Evolutionary conservation across 1,284 basidiomycete species (phyloP).

Genomic region (Fomitiporia mediterranea): DNA sequence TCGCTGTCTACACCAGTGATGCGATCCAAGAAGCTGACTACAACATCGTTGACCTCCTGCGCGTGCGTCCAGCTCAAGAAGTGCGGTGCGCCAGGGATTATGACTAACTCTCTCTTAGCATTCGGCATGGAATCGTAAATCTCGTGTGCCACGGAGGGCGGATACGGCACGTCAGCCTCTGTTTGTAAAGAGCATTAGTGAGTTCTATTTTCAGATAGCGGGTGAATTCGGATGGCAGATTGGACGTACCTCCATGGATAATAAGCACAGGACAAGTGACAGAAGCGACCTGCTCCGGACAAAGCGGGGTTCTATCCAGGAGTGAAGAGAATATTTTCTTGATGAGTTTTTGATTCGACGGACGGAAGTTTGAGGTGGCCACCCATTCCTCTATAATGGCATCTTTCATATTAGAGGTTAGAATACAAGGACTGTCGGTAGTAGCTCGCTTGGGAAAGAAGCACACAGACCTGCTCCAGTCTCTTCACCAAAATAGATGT

Average conservation of each 20-base stretch:
- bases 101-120: conserved; percentile 21
- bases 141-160: conserved; percentile 13
- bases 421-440: too few species aligned
- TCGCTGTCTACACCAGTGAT: conserved; percentile 20
- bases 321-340: conserved; percentile 22
- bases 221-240: too few species aligned
- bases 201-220: too few species aligned
- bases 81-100: conserved; percentile 21
- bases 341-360: conserved; percentile 21
- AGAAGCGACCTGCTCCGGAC: conserved; percentile 3
- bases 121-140: conserved; percentile 20
- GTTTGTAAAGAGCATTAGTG: too few species aligned
- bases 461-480: conserved; percentile 18
- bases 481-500: conserved; percentile 21
- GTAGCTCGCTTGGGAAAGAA: too few species aligned
- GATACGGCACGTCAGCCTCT: conserved; percentile 10
- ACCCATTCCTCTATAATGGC: conserved; percentile 22
- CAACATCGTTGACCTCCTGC: conserved; percentile 18
- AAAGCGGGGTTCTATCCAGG: conserved; percentile 18
- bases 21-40: conserved; percentile 21
- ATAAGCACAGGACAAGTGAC: conserved; percentile 22
- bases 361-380: conserved; percentile 18
- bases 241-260: conserved; percentile 21
- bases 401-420: conserved; percentile 6
- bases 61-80: conserved; percentile 23